phyloP scores from a whole-genome alignment of 805 yeast species.

The Yarrowia osloensis region DNA sequence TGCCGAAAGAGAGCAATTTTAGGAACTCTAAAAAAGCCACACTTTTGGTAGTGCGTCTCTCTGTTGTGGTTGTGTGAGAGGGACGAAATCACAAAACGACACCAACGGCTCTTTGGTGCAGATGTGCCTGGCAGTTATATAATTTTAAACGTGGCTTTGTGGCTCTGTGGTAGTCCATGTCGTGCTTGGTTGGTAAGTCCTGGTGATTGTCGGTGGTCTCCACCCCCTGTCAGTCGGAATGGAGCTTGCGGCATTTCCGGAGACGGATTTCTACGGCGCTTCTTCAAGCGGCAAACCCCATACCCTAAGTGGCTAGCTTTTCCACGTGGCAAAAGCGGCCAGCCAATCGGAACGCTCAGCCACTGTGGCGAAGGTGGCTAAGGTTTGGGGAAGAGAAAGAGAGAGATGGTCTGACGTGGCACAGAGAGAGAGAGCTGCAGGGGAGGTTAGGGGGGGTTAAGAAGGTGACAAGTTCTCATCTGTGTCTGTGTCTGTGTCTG shows the following conservation, averaged over 20 bases:
- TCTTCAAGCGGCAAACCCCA: not conserved
- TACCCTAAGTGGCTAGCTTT: constrained; percentile 11
- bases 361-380: constrained; percentile 20
- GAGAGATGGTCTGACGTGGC: no score
- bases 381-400: not conserved
- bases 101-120: constrained; percentile 1
- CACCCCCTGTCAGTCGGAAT: not conserved
- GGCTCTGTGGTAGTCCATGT: not conserved
- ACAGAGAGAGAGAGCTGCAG: no score
- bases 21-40: constrained; percentile 11
- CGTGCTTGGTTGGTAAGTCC: no score
- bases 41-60: not conserved
- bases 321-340: not conserved
- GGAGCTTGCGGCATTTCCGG: constrained; percentile 5
- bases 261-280: not conserved
- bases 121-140: constrained; percentile 8
- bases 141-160: constrained; percentile 10
- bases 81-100: not conserved
- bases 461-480: no score
- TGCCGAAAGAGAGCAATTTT: constrained; percentile 10
- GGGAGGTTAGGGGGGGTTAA: no score
- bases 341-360: constrained; percentile 5
- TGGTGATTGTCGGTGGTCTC: no score
- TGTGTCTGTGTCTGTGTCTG: no score
- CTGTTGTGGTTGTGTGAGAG: not conserved